phyloP scores from a whole-genome alignment of 805 yeast genomes.

The Pichia eremophila region DNA sequence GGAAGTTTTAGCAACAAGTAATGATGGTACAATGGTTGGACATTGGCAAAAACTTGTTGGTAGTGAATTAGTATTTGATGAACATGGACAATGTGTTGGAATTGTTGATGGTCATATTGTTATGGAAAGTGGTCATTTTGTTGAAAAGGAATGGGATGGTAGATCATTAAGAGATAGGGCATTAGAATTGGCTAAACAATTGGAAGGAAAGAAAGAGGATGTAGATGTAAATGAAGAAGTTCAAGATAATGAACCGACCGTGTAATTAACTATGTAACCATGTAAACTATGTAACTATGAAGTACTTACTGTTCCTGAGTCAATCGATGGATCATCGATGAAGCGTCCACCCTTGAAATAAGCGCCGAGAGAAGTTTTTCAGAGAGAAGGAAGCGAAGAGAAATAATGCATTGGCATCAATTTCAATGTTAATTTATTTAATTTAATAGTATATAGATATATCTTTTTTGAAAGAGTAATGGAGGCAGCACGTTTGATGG shows the following conservation, averaged over 20 bases:
- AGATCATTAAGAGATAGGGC: conserved; percentile 19
- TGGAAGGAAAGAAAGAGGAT: not conserved
- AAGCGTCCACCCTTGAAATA: no score
- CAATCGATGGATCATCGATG: no score
- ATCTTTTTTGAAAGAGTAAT: not conserved
- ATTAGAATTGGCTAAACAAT: conserved; percentile 15
- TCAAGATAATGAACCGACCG: no score
- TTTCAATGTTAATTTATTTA: no score
- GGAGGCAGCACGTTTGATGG: not conserved
- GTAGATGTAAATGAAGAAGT: not conserved
- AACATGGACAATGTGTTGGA: conserved; percentile 26
- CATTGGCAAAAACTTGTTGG: conserved; percentile 74
- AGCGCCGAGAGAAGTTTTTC: no score
- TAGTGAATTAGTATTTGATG: conserved; percentile 41
- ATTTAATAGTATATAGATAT: no score
- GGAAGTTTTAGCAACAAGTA: not conserved
- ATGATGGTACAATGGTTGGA: conserved; percentile 50
- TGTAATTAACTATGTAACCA: no score
- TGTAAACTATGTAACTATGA: no score
- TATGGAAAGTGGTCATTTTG: conserved; percentile 24
- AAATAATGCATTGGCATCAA: no score
- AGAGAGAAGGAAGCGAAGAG: no score
- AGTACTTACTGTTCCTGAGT: no score
- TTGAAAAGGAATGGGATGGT: conserved; percentile 14
- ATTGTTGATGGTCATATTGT: conserved; percentile 23